Conservation (phyloP, 345 rosid species). For the Tarenaya hassleriana region DNA sequence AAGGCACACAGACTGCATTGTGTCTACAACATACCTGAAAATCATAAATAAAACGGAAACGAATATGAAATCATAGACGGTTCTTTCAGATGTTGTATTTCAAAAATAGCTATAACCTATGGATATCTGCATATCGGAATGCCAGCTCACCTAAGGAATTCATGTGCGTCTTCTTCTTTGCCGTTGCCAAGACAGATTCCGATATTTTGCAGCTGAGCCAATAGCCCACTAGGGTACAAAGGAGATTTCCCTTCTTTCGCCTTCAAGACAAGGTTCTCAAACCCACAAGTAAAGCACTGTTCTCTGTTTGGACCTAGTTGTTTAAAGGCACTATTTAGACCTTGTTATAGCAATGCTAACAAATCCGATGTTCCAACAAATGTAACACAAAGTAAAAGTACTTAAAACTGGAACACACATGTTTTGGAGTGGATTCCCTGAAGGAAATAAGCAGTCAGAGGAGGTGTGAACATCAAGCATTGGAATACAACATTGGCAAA, state of each 20-base stretch:
- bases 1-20: conserved; percentile 87
- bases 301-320: conserved; percentile 59
- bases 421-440: conserved; percentile 76
- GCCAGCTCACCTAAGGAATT: conserved; percentile 68
- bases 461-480: conserved; percentile 90
- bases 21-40: conserved; percentile 76
- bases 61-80: conserved; percentile 6
- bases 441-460: conserved; percentile 75
- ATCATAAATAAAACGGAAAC: conserved; percentile 9
- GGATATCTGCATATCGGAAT: conserved; percentile 17
- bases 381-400: conserved; percentile 12
- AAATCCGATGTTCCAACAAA: conserved; percentile 11
- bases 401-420: conserved; percentile 44
- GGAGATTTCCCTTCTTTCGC: conserved; percentile 68
- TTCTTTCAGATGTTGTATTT: conserved; percentile 1
- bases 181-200: conserved; percentile 82
- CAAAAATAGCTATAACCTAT: no score
- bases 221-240: conserved; percentile 59
- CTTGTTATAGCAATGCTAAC: conserved; percentile 12
- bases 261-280: conserved; percentile 64
- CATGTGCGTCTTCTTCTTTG: conserved; percentile 97
- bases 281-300: conserved; percentile 91
- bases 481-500: conserved; percentile 94
- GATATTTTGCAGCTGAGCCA: conserved; percentile 59
- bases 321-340: conserved; percentile 13